A percentile compares a stretch with the other conserved stretches of the same genome.
phyloP scores from a whole-genome alignment of 352 stramenopile genomes.

The Phytopythium litorale region DNA sequence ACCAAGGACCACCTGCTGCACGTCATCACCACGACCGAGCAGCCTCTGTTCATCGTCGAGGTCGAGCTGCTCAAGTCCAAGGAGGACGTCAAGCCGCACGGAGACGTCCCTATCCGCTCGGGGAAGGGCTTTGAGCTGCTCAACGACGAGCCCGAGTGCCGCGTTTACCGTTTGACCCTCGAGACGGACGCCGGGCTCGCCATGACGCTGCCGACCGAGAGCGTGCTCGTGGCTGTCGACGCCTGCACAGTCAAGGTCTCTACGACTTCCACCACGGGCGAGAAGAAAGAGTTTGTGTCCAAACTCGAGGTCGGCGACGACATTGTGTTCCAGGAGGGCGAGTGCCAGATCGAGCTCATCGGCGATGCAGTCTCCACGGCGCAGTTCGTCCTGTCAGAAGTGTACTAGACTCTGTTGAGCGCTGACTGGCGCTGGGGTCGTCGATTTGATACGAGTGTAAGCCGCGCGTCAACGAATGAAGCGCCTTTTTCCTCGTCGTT shows the following conservation, averaged over 20 bases:
- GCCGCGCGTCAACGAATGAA: neutral
- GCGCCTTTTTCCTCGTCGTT: no score
- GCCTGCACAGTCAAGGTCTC: constrained; percentile 22
- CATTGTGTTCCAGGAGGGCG: constrained; percentile 15
- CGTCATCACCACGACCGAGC: constrained; percentile 23
- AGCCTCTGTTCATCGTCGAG: constrained; percentile 43
- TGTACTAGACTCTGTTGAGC: constrained; percentile 14
- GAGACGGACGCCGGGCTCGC: constrained; percentile 17
- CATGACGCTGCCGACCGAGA: constrained; percentile 23
- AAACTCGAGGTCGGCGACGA: constrained; percentile 22
- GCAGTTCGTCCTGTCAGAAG: constrained; percentile 22
- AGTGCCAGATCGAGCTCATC: constrained; percentile 13
- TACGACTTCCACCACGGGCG: constrained; percentile 6
- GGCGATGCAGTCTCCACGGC: constrained; percentile 11
- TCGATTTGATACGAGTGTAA: neutral
- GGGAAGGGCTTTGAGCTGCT: constrained; percentile 21
- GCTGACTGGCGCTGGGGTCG: no score
- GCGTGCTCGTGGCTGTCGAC: constrained; percentile 31
- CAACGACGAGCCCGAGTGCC: constrained; percentile 35
- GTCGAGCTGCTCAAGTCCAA: constrained; percentile 44
- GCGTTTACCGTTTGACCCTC: constrained; percentile 41
- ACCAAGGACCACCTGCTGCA: constrained; percentile 43
- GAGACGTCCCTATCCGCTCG: constrained; percentile 20
- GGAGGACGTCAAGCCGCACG: constrained; percentile 18
- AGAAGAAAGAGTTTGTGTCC: constrained; percentile 7